These are phyloP conservation scores for Flaveria brownii DNA, from an alignment of 129 eudicot genomes.

Conservation along the genomic window DNA sequence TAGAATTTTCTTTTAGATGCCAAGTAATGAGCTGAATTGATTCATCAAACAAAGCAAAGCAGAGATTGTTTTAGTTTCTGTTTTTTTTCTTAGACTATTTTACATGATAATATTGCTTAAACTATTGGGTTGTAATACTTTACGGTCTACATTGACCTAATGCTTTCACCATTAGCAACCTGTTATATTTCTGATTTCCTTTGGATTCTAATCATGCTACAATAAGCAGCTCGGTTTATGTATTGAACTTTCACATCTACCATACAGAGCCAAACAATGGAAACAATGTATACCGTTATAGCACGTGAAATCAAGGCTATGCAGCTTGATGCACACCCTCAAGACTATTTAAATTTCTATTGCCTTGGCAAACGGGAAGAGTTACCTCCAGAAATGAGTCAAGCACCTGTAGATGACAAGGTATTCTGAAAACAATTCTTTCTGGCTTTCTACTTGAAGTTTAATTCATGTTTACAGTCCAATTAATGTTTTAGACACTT, in stretches of 20 bases:
- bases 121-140: neutral
- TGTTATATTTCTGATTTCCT: neutral
- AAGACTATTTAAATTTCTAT: conserved; percentile 82
- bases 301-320: conserved; percentile 67
- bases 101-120: neutral
- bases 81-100: neutral
- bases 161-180: neutral
- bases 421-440: conserved; percentile 30
- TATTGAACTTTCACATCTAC: neutral
- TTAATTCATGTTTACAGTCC: neutral
- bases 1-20: neutral
- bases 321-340: conserved; percentile 81
- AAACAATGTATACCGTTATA: conserved; percentile 72
- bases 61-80: neutral
- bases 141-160: neutral
- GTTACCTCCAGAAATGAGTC: conserved; percentile 43
- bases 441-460: neutral
- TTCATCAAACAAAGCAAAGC: neutral
- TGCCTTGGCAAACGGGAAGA: conserved; percentile 88
- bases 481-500: neutral
- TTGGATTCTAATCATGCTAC: neutral
- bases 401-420: conserved; percentile 55
- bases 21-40: neutral
- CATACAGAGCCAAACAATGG: conserved; percentile 81
- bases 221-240: neutral